Evolutionary conservation across 2,329 filamentous ascomycete genomes (phyloP).

Genomic region (Alternaria sp.): DNA sequence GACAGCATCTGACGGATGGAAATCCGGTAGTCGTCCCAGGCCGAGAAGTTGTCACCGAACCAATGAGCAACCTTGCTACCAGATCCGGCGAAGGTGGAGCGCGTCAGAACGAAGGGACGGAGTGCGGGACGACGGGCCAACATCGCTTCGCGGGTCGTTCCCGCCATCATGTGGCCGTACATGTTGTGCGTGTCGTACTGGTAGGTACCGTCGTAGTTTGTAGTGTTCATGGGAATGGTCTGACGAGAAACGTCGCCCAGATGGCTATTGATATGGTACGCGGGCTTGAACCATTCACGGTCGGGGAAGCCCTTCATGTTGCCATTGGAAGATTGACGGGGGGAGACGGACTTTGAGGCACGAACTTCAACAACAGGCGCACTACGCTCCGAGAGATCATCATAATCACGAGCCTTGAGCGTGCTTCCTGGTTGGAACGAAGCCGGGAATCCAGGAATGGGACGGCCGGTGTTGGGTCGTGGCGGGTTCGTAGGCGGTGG

Average conservation of each 20-base stretch:
- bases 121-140: conserved; percentile 67
- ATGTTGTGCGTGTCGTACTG: conserved; percentile 82
- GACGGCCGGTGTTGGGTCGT: conserved; percentile 65
- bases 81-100: conserved; percentile 77
- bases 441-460: conserved; percentile 73
- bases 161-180: conserved; percentile 79
- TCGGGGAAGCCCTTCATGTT: conserved; percentile 66
- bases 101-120: conserved; percentile 76
- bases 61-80: conserved; percentile 68
- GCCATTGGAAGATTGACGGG: conserved; percentile 40
- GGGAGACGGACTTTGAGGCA: conserved; percentile 2
- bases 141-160: conserved; percentile 71
- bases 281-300: conserved; percentile 70
- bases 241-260: conserved; percentile 55
- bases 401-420: conserved; percentile 10
- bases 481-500: conserved; percentile 64
- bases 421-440: conserved; percentile 67
- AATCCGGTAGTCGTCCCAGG: conserved; percentile 56
- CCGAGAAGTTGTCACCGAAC: conserved; percentile 64
- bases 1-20: conserved; percentile 55
- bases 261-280: conserved; percentile 71
- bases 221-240: conserved; percentile 71
- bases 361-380: not conserved
- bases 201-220: conserved; percentile 71
- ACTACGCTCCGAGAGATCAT: not conserved